These are phyloP conservation scores for Crataegus laevigata DNA, from an alignment of 306 rosid genomes.

Conservation along the genomic window DNA sequence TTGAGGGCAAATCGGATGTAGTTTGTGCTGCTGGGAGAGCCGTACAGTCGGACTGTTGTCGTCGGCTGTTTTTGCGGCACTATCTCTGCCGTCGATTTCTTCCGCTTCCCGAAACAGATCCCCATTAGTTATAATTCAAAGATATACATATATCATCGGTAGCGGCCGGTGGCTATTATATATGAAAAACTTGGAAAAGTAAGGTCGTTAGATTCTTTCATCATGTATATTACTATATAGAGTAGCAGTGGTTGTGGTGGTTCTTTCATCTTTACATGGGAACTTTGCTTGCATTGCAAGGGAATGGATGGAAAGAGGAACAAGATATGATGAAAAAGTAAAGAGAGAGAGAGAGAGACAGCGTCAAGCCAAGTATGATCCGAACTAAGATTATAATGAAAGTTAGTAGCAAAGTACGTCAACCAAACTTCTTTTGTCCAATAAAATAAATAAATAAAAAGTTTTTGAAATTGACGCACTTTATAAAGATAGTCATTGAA, in stretches of 20 bases:
- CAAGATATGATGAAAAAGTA: not conserved
- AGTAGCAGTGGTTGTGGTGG: not conserved
- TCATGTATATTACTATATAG: too few species aligned
- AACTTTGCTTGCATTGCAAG: not conserved
- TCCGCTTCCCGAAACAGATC: conserved; percentile 39
- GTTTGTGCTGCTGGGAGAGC: conserved; percentile 53
- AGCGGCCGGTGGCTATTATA: not conserved
- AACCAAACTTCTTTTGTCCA: too few species aligned
- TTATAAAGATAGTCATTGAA: too few species aligned
- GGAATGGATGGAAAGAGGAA: not conserved
- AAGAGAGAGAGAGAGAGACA: not conserved
- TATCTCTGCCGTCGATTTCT: conserved; percentile 64
- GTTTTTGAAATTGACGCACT: too few species aligned
- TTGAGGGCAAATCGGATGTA: conserved; percentile 66
- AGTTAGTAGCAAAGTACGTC: too few species aligned
- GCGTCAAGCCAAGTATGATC: not conserved
- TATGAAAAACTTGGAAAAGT: not conserved
- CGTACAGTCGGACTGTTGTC: conserved; percentile 46
- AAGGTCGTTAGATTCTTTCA: not conserved
- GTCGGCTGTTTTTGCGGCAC: conserved; percentile 53
- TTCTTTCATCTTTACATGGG: not conserved
- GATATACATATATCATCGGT: too few species aligned
- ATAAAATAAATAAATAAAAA: too few species aligned
- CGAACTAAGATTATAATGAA: too few species aligned
- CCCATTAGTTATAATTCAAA: conserved; percentile 36